Evolutionary conservation across 805 yeast species (phyloP).

Genomic region (Candida michaelii): DNA sequence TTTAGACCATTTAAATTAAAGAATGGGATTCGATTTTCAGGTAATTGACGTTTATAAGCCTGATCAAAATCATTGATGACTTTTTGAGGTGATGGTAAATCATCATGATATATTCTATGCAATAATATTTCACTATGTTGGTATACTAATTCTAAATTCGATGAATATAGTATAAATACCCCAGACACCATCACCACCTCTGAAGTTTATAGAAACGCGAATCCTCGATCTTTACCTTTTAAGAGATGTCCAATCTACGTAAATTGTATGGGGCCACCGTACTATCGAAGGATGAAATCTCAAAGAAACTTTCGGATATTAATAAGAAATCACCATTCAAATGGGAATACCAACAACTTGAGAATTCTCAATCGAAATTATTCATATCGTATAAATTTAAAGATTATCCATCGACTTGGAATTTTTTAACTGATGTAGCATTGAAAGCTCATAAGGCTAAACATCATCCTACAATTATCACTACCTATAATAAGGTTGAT

Average conservation of each 20-base stretch:
- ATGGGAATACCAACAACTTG: conserved; percentile 2
- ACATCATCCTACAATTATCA: conserved; percentile 71
- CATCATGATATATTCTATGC: conserved; percentile 34
- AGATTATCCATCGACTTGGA: conserved; percentile 65
- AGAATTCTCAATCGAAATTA: background rate
- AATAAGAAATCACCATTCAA: conserved; percentile 1
- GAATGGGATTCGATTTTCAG: conserved; percentile 41
- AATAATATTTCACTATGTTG: conserved; percentile 33
- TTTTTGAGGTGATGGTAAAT: conserved; percentile 24
- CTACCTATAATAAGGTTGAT: conserved; percentile 59
- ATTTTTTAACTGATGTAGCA: conserved; percentile 58
- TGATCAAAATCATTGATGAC: conserved; percentile 27
- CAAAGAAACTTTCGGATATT: background rate
- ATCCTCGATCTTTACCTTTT: background rate
- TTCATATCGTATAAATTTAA: conserved; percentile 32
- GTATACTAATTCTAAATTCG: conserved; percentile 24
- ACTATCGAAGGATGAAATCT: background rate
- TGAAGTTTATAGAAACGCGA: background rate
- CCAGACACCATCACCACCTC: conserved; percentile 34
- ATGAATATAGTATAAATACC: conserved; percentile 36
- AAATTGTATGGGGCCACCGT: conserved; percentile 1
- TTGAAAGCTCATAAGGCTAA: conserved; percentile 55
- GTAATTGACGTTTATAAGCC: conserved; percentile 19
- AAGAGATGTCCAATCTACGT: background rate
- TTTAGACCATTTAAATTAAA: conserved; percentile 48